Base-by-base conservation (phyloP, 768 basidiomycete species). In the Cystobasidium onofrii region DNA sequence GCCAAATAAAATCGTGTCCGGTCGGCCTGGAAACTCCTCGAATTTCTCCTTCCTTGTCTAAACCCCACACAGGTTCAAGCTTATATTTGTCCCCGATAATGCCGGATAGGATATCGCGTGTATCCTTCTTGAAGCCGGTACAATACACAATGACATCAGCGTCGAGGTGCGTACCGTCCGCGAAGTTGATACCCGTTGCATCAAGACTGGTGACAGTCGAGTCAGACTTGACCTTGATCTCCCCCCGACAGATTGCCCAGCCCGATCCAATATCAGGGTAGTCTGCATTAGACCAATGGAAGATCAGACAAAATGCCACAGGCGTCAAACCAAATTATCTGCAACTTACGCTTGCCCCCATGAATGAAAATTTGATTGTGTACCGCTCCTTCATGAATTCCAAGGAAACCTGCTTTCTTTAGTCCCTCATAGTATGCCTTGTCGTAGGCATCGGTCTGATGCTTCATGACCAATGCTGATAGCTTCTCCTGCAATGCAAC, bases 141-240 rank as follows among this genome's bases (percentile, higher is more conserved):
- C 85, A 85, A 77, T 86, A 87, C 1, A 87, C 79, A 6, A 88
- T 83, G 1, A 87, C 84, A 76, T 88, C 87, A 12, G 84, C 86
- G 15, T 81, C 64, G 1, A 87, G 78, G 61, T 52, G 81, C 81
- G 41, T 80, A 7, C 86, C 85, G 72, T 87, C 81, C 18, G 84
- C 83, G 63, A 86, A 86, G 46, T 79, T 77, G 31, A 86, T 72
- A 1, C 84, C 83, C n/a, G 60, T 76, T 55, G 81, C 77, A 1
- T 82, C 84, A 77, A 86, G 85, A n/a, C 78, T 77, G 69, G 83
- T 78, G 65, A 88, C 84, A 44, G 80, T 79, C 60, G 80, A 81
- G 71, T 86, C 85, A 79, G 84, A 86, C 80, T 88, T 88, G 52
- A 88, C 80, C 78, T 87, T 87, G 81, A 89, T 86, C 76, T 86